Evolutionary conservation across 192 early-diverging fungal species (phyloP), one percentile per base, ranked within the genome.

Genomic region (Phlyctochytrium planicorne): DNA sequence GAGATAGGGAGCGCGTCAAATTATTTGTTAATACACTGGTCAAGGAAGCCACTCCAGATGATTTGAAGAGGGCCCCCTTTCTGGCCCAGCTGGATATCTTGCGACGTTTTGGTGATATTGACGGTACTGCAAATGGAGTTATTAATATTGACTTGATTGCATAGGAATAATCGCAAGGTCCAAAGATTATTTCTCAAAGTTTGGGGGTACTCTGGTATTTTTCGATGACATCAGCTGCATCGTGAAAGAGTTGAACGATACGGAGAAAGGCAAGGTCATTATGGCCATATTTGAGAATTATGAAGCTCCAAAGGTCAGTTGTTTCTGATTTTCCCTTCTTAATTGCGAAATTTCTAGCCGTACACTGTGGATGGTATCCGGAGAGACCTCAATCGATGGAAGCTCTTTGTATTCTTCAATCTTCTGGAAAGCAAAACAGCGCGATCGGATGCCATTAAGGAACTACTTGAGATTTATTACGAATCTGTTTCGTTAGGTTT

Each of bases 71-170:
- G 27, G 91, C 89, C 0, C 90, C 92, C 2, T 90, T 84, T 65
- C 75, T 93, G 29, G 90, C 87, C 20, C 82, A 88, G 67, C 71
- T 92, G 1, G 85, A 91, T 60, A 76, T 88, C n/a, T 53, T 72
- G 35, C 33, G n/a, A 27, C 53, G 65, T 25, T 67, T 65, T 30
- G 30, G 32, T 16, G 14, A 60, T 20, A 30, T 69, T 56, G 71
- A 61, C 31, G 60, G 72, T 72, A 36, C 2, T 16, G 1, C 12
- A 32, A 0, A 37, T 20, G 20, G 1, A 32, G 3, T 30, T 52
- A 64, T n/a, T n/a, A n/a, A n/a, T n/a, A n/a, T n/a, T n/a, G n/a
- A n/a, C n/a, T n/a, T n/a, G n/a, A n/a, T n/a, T n/a, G n/a, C n/a
- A n/a, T n/a, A n/a, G n/a, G n/a, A n/a, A n/a, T n/a, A n/a, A n/a